Conservation (phyloP, 2,329 filamentous ascomycete genomes). For the Diplodia sapinea region DNA sequence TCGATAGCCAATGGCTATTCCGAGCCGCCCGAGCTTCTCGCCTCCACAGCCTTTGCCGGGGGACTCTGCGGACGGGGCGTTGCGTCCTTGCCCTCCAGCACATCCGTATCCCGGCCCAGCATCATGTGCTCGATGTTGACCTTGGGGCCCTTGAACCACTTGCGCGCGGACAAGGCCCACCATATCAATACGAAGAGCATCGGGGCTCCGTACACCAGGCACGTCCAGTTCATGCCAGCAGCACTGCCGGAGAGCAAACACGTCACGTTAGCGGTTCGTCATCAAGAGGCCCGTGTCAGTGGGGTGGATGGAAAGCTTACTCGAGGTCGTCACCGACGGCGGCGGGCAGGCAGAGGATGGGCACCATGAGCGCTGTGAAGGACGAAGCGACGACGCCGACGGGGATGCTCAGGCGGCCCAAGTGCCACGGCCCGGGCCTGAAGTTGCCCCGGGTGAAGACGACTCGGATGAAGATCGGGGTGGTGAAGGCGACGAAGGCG, state of each 20-base stretch:
- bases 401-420: constrained; percentile 64
- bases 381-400: constrained; percentile 62
- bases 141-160: constrained; percentile 74
- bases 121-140: constrained; percentile 67
- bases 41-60: constrained; percentile 27
- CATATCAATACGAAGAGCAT: constrained; percentile 66
- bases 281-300: not conserved
- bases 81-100: constrained; percentile 45
- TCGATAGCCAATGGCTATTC: not conserved
- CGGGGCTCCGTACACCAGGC: constrained; percentile 67
- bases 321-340: constrained; percentile 62
- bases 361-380: constrained; percentile 71
- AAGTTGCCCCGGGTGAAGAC: constrained; percentile 68
- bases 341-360: constrained; percentile 69
- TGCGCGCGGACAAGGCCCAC: constrained; percentile 68
- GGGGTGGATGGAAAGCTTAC: constrained; percentile 38
- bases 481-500: constrained; percentile 67
- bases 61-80: constrained; percentile 15
- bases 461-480: constrained; percentile 64
- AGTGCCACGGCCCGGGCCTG: constrained; percentile 70
- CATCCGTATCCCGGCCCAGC: constrained; percentile 48
- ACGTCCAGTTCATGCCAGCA: constrained; percentile 71
- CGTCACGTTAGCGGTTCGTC: not conserved
- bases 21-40: constrained; percentile 5
- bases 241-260: constrained; percentile 38